These are phyloP conservation scores for Starmerella stellata DNA, from an alignment of 805 yeast species.

Conservation along the genomic window DNA sequence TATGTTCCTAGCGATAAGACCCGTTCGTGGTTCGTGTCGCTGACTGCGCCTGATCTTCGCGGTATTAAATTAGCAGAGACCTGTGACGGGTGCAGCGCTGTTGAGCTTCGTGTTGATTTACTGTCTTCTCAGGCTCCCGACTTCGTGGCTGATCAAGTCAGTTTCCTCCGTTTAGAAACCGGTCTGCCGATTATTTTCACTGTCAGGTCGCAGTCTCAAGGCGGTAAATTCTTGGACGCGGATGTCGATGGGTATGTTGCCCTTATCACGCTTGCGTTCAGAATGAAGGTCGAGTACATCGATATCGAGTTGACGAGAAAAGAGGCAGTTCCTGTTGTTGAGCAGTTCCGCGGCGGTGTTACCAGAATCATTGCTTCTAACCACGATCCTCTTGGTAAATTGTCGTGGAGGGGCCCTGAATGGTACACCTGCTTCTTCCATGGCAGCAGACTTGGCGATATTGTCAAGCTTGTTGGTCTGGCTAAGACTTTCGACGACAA, in stretches of 20 bases:
- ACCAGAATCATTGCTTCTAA: conserved; percentile 69
- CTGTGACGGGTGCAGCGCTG: conserved; percentile 56
- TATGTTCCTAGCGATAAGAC: conserved; percentile 25
- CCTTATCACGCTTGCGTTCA: conserved; percentile 45
- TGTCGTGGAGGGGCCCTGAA: conserved; percentile 48
- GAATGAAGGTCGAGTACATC: conserved; percentile 60
- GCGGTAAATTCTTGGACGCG: conserved; percentile 59
- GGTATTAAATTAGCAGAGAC: conserved; percentile 26
- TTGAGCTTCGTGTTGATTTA: conserved; percentile 67
- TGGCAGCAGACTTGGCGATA: conserved; percentile 48
- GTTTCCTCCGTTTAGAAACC: conserved; percentile 44
- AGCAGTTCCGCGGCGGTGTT: conserved; percentile 36
- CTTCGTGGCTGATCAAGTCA: conserved; percentile 58
- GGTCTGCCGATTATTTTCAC: conserved; percentile 67
- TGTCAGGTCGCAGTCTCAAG: conserved; percentile 58
- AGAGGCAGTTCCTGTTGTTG: conserved; percentile 23
- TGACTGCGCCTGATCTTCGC: conserved; percentile 47
- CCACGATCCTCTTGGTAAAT: conserved; percentile 49
- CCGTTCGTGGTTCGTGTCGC: conserved; percentile 48
- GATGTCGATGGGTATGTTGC: conserved; percentile 31
- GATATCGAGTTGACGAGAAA: conserved; percentile 66
- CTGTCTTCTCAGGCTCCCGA: conserved; percentile 30
- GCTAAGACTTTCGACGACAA: conserved; percentile 54
- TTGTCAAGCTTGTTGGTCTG: conserved; percentile 67
- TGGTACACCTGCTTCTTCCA: conserved; percentile 59